phyloP scores from a whole-genome alignment of 2,329 filamentous ascomycete species.

The Aspergillus versicolor region DNA sequence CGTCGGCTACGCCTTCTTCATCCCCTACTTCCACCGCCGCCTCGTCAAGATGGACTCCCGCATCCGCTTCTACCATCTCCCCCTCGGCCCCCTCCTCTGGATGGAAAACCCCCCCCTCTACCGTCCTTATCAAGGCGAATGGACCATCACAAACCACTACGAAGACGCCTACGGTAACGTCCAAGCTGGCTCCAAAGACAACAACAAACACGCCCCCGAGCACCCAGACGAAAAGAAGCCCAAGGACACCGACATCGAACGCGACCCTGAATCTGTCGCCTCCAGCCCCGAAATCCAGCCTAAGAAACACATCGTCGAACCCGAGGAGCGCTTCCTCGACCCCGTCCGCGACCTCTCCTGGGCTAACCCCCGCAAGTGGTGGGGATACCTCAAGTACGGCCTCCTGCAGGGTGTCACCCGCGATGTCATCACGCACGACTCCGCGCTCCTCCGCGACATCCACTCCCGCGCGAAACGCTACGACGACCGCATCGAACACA shows the following conservation, averaged over 20 bases:
- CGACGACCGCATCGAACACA: constrained; percentile 49
- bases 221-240: constrained; percentile 9
- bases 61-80: constrained; percentile 25
- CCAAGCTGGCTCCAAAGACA: constrained; percentile 16
- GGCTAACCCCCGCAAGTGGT: constrained; percentile 25
- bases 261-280: constrained; percentile 16
- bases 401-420: constrained; percentile 47
- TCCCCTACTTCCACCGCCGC: constrained; percentile 29
- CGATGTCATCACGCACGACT: constrained; percentile 44
- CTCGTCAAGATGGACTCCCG: constrained; percentile 24
- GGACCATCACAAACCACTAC: constrained; percentile 43
- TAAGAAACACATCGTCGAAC: constrained; percentile 18
- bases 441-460: constrained; percentile 37
- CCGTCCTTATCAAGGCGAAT: constrained; percentile 39
- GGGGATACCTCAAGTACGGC: constrained; percentile 44
- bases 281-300: constrained; percentile 22
- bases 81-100: constrained; percentile 43
- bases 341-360: constrained; percentile 18
- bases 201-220: neutral
- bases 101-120: constrained; percentile 41
- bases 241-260: constrained; percentile 15
- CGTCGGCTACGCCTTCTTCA: constrained; percentile 25
- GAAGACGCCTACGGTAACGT: constrained; percentile 30
- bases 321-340: constrained; percentile 27
- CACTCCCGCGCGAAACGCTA: constrained; percentile 45